Evolutionary conservation across 306 rosid species (phyloP).

Genomic region (Hippophae gyantsensis): DNA sequence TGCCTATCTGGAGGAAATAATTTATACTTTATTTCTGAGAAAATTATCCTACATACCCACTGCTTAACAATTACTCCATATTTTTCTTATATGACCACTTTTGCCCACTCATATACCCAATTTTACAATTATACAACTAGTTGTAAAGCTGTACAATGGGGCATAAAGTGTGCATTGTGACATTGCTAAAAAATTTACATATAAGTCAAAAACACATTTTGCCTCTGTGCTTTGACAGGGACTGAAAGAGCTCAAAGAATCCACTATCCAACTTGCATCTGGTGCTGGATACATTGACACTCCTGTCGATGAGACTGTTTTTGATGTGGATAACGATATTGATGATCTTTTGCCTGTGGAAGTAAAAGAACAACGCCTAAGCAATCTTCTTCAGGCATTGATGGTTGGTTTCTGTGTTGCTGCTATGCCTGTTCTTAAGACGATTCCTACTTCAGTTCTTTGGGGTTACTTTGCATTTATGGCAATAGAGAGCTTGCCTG

Average conservation of each 20-base stretch:
- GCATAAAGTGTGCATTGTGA: no score
- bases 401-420: conserved; percentile 77
- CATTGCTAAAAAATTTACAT: no score
- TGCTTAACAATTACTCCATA: no score
- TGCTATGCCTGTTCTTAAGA: conserved; percentile 91
- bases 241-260: conserved; percentile 71
- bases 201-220: neutral
- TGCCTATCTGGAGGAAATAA: conserved; percentile 15
- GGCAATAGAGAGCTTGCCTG: conserved; percentile 98
- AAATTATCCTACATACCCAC: no score
- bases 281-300: conserved; percentile 77
- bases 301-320: conserved; percentile 74
- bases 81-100: no score
- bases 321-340: conserved; percentile 75
- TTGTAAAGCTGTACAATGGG: no score
- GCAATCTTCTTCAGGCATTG: conserved; percentile 78
- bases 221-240: conserved; percentile 41
- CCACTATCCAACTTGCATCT: conserved; percentile 65
- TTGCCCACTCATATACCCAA: no score
- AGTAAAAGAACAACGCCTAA: conserved; percentile 92
- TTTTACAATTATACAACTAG: no score
- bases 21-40: neutral
- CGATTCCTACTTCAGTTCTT: conserved; percentile 86
- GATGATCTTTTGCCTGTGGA: conserved; percentile 90
- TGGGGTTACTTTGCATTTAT: conserved; percentile 99